Evolutionary conservation across 139 green algal species (phyloP).

Genomic region (Eudorina sp.): DNA sequence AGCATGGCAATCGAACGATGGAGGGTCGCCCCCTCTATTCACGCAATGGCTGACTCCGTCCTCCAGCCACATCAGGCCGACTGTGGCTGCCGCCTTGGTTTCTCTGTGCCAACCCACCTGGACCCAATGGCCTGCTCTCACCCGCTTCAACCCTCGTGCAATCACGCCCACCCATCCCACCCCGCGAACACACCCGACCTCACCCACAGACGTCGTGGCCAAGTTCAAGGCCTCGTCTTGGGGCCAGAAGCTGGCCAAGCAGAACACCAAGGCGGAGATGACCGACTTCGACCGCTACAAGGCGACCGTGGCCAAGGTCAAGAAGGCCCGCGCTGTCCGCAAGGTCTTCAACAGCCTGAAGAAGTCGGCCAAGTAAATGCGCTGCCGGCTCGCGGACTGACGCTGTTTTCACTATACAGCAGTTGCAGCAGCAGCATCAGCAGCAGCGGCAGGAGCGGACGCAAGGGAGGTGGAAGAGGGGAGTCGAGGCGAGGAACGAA

Average conservation of each 20-base stretch:
- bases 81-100: too few species aligned
- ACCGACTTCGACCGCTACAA: constrained; percentile 98
- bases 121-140: too few species aligned
- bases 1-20: too few species aligned
- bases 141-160: too few species aligned
- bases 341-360: constrained; percentile 83
- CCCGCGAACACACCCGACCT: too few species aligned
- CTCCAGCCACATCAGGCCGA: too few species aligned
- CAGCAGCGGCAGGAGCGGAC: background rate
- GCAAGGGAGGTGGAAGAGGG: background rate
- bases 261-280: constrained; percentile 76
- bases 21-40: too few species aligned
- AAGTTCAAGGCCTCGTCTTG: constrained; percentile 92
- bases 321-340: constrained; percentile 66
- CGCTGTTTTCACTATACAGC: background rate
- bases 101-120: too few species aligned
- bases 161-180: too few species aligned
- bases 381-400: background rate
- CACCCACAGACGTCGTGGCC: constrained; percentile 77
- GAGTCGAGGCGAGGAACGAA: background rate
- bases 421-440: background rate
- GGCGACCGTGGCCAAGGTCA: constrained; percentile 76
- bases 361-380: constrained; percentile 68
- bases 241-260: constrained; percentile 91
- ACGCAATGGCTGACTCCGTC: too few species aligned